These are phyloP conservation scores for Ceratonia siliqua DNA, from an alignment of 306 rosid species.

Conservation along the genomic window DNA sequence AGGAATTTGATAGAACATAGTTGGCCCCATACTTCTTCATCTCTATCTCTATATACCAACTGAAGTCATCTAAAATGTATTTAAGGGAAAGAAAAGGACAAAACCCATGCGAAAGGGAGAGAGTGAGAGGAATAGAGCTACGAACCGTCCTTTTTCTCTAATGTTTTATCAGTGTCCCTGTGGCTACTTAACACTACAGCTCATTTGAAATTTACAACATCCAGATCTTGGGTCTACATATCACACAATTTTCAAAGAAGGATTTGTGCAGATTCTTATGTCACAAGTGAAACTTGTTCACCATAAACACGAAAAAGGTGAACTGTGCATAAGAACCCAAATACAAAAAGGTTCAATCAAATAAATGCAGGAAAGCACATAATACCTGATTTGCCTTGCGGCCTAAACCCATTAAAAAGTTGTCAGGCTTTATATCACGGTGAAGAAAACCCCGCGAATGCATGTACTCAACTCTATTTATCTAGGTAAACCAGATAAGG, in stretches of 20 bases:
- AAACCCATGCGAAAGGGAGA: too few relatives aligned
- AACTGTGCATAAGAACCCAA: constrained; percentile 10
- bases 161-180: not conserved
- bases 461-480: constrained; percentile 97
- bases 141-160: not conserved
- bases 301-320: constrained; percentile 12
- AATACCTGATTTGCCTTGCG: constrained; percentile 98
- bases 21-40: not conserved
- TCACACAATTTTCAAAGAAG: not conserved
- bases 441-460: constrained; percentile 97
- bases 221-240: too few relatives aligned
- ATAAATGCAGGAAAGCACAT: constrained; percentile 6
- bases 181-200: not conserved
- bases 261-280: constrained; percentile 2
- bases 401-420: constrained; percentile 98
- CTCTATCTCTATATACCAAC: not conserved
- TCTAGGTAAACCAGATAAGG: constrained; percentile 45
- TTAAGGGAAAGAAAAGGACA: too few relatives aligned
- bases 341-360: constrained; percentile 6
- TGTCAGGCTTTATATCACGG: constrained; percentile 99
- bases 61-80: not conserved
- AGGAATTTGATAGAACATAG: not conserved
- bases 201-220: not conserved
- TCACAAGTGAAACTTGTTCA: constrained; percentile 15
- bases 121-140: not conserved